Evolutionary conservation across 495 filamentous ascomycete species (phyloP).

Genomic region (Penicillium chermesinum): DNA sequence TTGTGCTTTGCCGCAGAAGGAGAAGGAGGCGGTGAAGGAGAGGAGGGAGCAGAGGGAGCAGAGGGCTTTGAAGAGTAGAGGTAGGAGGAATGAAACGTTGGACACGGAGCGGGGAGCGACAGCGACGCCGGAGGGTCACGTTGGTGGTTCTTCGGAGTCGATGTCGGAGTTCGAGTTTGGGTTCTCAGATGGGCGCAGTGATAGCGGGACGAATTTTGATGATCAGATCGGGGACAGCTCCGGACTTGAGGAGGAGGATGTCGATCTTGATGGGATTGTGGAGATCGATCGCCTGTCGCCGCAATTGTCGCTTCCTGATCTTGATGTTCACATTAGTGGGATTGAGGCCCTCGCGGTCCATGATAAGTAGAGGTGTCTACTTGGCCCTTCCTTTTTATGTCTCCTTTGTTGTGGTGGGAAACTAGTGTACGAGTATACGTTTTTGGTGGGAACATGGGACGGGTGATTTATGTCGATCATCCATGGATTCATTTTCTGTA

Average conservation of each 20-base stretch:
- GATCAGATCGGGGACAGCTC: neutral
- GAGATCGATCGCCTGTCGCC: constrained; percentile 15
- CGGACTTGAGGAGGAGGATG: neutral
- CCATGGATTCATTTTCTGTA: too few relatives aligned
- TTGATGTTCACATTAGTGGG: constrained; percentile 19
- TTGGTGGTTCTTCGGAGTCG: constrained; percentile 7
- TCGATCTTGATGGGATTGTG: constrained; percentile 5
- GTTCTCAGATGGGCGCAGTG: constrained; percentile 15
- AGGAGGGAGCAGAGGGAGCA: neutral
- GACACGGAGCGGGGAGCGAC: too few relatives aligned
- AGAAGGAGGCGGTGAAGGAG: neutral
- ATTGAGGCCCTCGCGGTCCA: constrained; percentile 18
- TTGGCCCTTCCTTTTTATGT: constrained; percentile 2
- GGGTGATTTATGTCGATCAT: too few relatives aligned
- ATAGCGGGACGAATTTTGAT: constrained; percentile 11
- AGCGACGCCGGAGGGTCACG: too few relatives aligned
- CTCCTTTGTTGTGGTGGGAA: neutral
- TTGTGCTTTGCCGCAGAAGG: constrained; percentile 6
- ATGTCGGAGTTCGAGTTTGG: constrained; percentile 27
- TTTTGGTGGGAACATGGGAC: too few relatives aligned
- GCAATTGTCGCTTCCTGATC: constrained; percentile 15
- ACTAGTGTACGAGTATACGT: constrained; percentile 9
- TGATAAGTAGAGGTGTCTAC: neutral
- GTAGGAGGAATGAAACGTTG: neutral
- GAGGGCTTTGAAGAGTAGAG: neutral